These are phyloP conservation scores for Boechera retrofracta DNA, from an alignment of 345 rosid species.

Conservation along the genomic window DNA sequence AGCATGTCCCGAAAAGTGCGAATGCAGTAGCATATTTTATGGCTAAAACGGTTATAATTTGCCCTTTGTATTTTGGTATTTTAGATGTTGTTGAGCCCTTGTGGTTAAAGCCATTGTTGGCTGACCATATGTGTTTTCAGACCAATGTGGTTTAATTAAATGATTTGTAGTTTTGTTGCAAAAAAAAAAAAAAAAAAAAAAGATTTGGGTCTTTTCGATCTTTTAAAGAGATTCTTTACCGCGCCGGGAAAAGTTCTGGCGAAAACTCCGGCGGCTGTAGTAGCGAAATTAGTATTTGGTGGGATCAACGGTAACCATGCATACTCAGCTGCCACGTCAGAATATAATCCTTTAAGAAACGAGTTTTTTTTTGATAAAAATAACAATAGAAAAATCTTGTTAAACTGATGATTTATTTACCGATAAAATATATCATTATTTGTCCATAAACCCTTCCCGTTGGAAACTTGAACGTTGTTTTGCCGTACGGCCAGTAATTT, in stretches of 20 bases:
- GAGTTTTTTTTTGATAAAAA: not conserved
- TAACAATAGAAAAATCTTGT: not conserved
- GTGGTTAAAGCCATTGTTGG: no score
- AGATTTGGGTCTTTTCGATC: not conserved
- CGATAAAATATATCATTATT: slow-evolving; percentile 61
- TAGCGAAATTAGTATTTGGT: slow-evolving; percentile 77
- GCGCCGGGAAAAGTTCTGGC: slow-evolving; percentile 60
- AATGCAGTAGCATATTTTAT: no score
- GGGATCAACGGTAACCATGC: slow-evolving; percentile 68
- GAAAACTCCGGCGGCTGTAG: slow-evolving; percentile 80
- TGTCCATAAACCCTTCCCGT: slow-evolving; percentile 86
- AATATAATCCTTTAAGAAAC: not conserved
- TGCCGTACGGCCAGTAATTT: slow-evolving; percentile 79
- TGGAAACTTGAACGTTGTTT: slow-evolving; percentile 65
- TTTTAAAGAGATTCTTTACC: slow-evolving; percentile 32
- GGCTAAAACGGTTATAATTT: no score
- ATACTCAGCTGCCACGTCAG: slow-evolving; percentile 53
- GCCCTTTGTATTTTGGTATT: no score
- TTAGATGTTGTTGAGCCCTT: no score
- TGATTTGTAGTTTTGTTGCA: no score
- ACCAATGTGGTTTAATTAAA: no score
- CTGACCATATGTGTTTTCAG: no score
- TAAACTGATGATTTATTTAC: slow-evolving; percentile 41
- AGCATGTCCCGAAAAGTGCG: slow-evolving; percentile 30
- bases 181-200: no score